Conservation (phyloP, 73 alveolate species). For the Tetrahymena elliotti region DNA sequence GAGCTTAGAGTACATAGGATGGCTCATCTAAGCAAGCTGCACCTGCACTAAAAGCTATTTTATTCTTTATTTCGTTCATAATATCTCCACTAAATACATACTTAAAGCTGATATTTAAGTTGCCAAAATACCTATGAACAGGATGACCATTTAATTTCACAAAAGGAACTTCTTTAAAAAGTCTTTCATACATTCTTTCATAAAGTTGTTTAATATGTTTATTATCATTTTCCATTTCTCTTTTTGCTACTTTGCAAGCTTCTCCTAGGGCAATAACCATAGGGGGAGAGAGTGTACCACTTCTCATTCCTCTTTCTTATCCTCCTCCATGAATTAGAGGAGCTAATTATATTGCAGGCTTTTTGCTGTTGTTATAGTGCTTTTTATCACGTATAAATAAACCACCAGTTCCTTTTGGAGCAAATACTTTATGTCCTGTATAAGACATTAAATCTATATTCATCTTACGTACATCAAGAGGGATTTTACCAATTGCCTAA, state of each 20-base stretch:
- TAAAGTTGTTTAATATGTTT: constrained; percentile 60
- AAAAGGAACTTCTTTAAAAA: constrained; percentile 23
- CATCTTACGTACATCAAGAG: neutral
- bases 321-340: constrained; percentile 96
- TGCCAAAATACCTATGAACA: neutral
- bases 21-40: neutral
- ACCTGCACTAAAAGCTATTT: neutral
- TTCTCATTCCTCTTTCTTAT: constrained; percentile 94
- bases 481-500: constrained; percentile 52
- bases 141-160: neutral
- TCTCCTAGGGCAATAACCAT: constrained; percentile 92
- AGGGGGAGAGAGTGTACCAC: constrained; percentile 95
- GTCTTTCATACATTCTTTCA: neutral
- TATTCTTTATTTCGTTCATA: neutral
- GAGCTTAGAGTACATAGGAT: neutral
- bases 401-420: constrained; percentile 97
- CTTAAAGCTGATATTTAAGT: neutral
- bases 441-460: neutral
- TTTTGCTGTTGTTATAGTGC: constrained; percentile 45
- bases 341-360: constrained; percentile 88
- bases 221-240: constrained; percentile 82
- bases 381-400: constrained; percentile 50
- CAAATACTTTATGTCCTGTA: constrained; percentile 56
- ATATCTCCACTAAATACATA: neutral
- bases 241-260: constrained; percentile 74